Evolutionary conservation across 306 rosid genomes (phyloP).

Genomic region (Nissolia schottii): DNA sequence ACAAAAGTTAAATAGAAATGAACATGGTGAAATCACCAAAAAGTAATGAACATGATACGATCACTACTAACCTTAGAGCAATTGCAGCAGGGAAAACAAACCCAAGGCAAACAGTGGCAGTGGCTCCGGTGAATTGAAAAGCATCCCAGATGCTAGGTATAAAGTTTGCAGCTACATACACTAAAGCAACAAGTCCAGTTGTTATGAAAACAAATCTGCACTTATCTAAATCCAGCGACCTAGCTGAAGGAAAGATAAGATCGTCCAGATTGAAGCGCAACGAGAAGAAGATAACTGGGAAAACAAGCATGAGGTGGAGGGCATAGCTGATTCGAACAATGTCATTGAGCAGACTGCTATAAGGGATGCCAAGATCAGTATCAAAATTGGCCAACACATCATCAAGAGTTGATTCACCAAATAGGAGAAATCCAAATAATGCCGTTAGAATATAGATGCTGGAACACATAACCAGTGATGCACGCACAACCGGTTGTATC

Average conservation of each 20-base stretch:
- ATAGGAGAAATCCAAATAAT: conserved; percentile 57
- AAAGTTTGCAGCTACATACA: conserved; percentile 60
- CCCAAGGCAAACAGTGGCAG: conserved; percentile 69
- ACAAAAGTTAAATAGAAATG: background rate
- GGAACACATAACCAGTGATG: conserved; percentile 58
- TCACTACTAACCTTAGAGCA: conserved; percentile 45
- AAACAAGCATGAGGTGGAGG: conserved; percentile 66
- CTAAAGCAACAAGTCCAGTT: conserved; percentile 36
- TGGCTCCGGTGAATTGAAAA: conserved; percentile 72
- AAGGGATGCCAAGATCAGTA: conserved; percentile 59
- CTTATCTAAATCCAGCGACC: conserved; percentile 34
- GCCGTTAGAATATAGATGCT: conserved; percentile 51
- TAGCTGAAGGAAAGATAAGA: conserved; percentile 48
- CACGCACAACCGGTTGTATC: conserved; percentile 49
- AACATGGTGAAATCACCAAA: background rate
- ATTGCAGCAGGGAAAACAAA: conserved; percentile 69
- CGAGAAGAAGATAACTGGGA: conserved; percentile 60
- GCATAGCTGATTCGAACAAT: conserved; percentile 66
- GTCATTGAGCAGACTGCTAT: conserved; percentile 50
- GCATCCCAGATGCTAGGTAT: conserved; percentile 66
- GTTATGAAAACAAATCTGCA: conserved; percentile 42
- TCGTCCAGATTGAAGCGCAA: conserved; percentile 54
- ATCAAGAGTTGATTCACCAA: conserved; percentile 64
- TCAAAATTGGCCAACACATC: conserved; percentile 71
- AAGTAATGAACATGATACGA: background rate